Evolutionary conservation across 495 filamentous ascomycete genomes (phyloP).

Genomic region (Podospora pseudocomata): DNA sequence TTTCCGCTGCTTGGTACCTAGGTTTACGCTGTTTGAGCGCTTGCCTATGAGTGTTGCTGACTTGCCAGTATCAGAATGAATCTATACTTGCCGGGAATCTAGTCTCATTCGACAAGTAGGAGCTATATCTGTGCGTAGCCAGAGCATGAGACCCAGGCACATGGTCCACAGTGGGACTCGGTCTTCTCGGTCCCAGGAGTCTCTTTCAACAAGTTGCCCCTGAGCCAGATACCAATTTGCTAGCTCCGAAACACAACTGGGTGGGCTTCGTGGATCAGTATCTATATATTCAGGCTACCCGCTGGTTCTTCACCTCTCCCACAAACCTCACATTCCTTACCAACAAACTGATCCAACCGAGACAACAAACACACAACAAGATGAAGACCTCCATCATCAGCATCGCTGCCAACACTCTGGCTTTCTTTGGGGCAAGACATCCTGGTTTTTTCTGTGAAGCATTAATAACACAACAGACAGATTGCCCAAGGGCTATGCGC

Average conservation of each 20-base stretch:
- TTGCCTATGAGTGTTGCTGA: background rate
- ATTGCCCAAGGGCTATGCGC: background rate
- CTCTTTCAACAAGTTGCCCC: background rate
- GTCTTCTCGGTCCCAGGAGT: background rate
- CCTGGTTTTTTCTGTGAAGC: background rate
- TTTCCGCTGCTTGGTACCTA: background rate
- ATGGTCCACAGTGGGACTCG: background rate
- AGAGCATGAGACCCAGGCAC: background rate
- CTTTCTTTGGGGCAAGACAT: background rate
- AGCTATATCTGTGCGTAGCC: background rate
- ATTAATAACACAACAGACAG: background rate
- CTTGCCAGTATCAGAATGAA: background rate
- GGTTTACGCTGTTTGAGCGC: background rate
- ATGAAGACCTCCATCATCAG: background rate
- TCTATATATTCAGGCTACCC: background rate
- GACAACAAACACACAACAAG: background rate
- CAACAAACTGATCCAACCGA: background rate
- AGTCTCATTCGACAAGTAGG: background rate
- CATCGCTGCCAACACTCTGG: background rate
- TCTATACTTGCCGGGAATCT: too few relatives aligned
- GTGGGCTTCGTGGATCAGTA: background rate
- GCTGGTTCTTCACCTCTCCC: background rate
- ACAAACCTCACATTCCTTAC: background rate
- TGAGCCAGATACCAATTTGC: background rate
- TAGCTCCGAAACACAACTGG: background rate